Percentiles rank a stretch among this genome's conserved stretches.
Conservation (phyloP, 257 asterid genomes). For the Solanum rostratum region DNA sequence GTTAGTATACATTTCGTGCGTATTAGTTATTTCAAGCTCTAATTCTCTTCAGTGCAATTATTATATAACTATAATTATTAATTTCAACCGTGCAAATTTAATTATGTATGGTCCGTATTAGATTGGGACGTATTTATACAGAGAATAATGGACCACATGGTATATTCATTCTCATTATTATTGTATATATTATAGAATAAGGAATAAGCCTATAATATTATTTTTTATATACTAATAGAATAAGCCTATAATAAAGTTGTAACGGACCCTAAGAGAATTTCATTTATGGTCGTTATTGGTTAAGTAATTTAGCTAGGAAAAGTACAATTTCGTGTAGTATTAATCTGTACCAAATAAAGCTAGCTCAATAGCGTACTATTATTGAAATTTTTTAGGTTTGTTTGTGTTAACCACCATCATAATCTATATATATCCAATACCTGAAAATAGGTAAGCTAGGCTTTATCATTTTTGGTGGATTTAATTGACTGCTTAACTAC, state of each 20-base stretch:
- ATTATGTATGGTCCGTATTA: not conserved
- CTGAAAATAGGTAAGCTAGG: not conserved
- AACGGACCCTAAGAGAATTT: not conserved
- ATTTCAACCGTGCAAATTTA: not conserved
- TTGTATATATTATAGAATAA: not conserved
- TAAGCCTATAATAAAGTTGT: not conserved
- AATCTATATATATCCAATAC: not conserved
- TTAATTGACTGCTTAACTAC: not conserved
- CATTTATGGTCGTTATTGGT: not conserved
- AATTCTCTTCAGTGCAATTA: not conserved
- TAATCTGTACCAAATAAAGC: not conserved
- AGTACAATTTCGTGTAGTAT: not conserved
- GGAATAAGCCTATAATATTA: not conserved
- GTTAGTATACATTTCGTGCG: not conserved
- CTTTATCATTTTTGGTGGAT: not conserved
- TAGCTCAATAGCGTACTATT: not conserved
- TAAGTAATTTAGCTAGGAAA: not conserved
- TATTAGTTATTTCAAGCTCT: not conserved
- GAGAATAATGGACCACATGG: not conserved
- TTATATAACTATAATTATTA: not conserved
- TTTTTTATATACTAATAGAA: not conserved
- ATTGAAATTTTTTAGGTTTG: not conserved
- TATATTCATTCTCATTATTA: not conserved
- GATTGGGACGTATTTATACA: not conserved
- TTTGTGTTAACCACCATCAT: not conserved